A percentile compares a stretch with the other conserved stretches of the same genome.
Evolutionary conservation across 805 yeast genomes (phyloP).

Genomic region (Ogataea parapolymorpha): DNA sequence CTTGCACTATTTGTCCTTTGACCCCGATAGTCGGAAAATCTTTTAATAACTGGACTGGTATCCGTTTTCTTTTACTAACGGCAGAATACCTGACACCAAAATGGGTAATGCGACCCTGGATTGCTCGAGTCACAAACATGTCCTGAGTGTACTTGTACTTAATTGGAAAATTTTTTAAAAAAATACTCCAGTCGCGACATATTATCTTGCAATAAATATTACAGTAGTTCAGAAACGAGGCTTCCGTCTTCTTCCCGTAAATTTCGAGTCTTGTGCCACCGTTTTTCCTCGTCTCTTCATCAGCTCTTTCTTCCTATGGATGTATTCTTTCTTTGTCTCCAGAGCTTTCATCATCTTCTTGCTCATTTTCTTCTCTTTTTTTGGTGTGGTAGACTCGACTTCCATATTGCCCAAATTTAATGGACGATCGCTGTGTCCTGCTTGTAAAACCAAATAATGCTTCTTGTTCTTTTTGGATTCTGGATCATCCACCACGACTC

Average conservation of each 20-base stretch:
- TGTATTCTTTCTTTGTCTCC: constrained; percentile 78
- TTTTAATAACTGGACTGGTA: constrained; percentile 70
- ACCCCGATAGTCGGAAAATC: constrained; percentile 64
- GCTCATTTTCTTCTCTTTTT: constrained; percentile 37
- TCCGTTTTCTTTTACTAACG: constrained; percentile 49
- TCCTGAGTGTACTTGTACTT: too few relatives aligned
- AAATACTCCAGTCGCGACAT: constrained; percentile 5
- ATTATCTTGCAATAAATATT: constrained; percentile 1
- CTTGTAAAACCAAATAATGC: constrained; percentile 83
- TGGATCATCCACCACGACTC: constrained; percentile 89
- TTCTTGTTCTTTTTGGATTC: constrained; percentile 90
- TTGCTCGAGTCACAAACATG: too few relatives aligned
- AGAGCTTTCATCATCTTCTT: constrained; percentile 49
- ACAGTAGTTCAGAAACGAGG: constrained; percentile 46
- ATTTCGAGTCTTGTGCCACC: constrained; percentile 88
- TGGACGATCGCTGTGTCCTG: constrained; percentile 73
- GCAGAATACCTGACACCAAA: constrained; percentile 43
- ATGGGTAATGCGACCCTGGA: constrained; percentile 3
- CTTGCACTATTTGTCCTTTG: constrained; percentile 70
- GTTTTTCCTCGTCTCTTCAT: constrained; percentile 87
- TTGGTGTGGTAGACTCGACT: constrained; percentile 59
- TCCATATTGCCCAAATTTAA: constrained; percentile 77
- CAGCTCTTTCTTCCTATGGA: constrained; percentile 86
- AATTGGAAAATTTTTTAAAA: constrained; percentile 2
- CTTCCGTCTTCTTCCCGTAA: constrained; percentile 81